phyloP scores from a whole-genome alignment of 1,284 basidiomycete genomes.

The Cutaneotrichosporon cutaneum region DNA sequence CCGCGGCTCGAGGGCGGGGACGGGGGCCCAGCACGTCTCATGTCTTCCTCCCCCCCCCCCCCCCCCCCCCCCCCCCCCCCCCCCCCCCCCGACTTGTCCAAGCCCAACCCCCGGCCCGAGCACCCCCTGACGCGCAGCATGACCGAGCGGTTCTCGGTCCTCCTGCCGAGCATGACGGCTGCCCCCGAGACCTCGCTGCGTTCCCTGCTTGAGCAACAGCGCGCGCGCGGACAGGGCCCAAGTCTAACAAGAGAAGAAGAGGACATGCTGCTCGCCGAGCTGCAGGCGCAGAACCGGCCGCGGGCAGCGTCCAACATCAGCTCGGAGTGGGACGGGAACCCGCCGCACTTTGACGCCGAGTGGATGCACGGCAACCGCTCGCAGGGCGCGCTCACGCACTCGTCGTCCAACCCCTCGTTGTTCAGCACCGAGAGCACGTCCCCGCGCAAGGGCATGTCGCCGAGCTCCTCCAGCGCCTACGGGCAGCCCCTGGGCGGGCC shows the following conservation, averaged over 20 bases:
- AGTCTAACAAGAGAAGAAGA: constrained; percentile 47
- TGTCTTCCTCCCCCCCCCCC: too few species aligned
- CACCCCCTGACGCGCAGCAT: constrained; percentile 27
- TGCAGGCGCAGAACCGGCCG: constrained; percentile 5
- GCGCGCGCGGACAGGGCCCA: constrained; percentile 38
- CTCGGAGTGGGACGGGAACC: constrained; percentile 39
- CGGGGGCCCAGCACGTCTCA: background rate
- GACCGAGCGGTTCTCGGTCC: constrained; percentile 48
- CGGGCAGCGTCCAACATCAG: constrained; percentile 9
- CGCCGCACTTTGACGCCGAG: constrained; percentile 26
- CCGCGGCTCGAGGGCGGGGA: background rate
- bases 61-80: background rate
- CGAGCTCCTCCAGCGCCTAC: constrained; percentile 6
- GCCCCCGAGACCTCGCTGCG: constrained; percentile 42
- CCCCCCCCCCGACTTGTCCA: background rate
- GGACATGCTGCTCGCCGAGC: constrained; percentile 33
- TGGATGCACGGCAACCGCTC: constrained; percentile 5
- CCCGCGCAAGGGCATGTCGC: constrained; percentile 9
- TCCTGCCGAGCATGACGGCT: constrained; percentile 39
- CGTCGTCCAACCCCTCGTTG: constrained; percentile 4
- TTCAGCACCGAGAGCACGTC: constrained; percentile 15
- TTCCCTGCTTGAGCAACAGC: constrained; percentile 41
- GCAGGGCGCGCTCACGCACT: constrained; percentile 1
- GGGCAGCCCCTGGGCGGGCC: background rate
- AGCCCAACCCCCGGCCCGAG: background rate